Evolutionary conservation across 73 alveolate genomes (phyloP).

Genomic region (Breviolum minutum): DNA sequence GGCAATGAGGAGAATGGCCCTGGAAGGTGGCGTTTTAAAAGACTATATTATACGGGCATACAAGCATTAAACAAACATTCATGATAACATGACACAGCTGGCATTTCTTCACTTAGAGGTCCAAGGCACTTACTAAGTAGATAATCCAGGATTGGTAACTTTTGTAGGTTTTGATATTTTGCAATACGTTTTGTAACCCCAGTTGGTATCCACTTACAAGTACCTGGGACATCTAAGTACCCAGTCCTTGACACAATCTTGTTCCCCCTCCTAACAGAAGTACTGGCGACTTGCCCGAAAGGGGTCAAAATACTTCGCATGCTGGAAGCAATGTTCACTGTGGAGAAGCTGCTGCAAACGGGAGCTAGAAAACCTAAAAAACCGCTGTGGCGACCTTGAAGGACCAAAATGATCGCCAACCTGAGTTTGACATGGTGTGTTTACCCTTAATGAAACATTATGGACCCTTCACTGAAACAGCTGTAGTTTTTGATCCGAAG

Average conservation of each 20-base stretch:
- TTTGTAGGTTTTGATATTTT: background rate
- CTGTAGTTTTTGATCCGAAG: background rate
- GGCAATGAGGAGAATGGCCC: background rate
- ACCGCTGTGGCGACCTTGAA: background rate
- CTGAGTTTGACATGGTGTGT: background rate
- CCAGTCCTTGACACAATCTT: background rate
- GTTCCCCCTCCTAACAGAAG: slow-evolving; percentile 14
- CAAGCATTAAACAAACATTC: background rate
- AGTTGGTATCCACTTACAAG: background rate
- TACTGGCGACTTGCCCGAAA: background rate
- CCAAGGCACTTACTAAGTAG: background rate
- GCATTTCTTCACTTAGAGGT: background rate
- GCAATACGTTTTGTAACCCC: background rate
- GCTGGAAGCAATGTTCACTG: background rate
- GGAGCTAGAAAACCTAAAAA: background rate
- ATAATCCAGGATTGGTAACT: background rate
- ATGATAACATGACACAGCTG: background rate
- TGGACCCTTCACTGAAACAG: background rate
- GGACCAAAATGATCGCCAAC: background rate
- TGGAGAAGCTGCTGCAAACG: background rate
- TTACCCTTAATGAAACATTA: background rate
- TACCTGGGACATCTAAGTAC: background rate
- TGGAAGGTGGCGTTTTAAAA: background rate
- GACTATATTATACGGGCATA: no score
- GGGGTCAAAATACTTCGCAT: background rate